Evolutionary conservation across 1,284 basidiomycete species (phyloP), one percentile per base, ranked within the genome.

Genomic region (Cerioporus squamosus): DNA sequence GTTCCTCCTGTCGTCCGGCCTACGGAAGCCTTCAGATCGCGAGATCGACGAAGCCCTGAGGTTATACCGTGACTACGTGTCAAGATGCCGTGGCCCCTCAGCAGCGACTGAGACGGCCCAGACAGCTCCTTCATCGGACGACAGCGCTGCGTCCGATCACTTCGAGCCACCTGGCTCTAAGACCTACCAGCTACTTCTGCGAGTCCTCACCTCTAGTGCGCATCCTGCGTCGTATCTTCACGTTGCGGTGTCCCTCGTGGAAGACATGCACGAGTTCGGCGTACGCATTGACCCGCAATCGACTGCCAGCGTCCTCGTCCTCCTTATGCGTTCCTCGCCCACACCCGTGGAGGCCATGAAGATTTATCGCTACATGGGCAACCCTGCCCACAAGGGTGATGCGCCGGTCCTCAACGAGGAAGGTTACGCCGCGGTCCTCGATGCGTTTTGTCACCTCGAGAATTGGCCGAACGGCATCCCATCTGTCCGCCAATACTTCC

Each of bases 401-500:
- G 17, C n/a, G n/a, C 55, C 70, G 39, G 66, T 75, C 3, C 74
- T 94, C 43, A 81, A 86, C 57, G 78, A 80, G 51, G 75, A 79
- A 47, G 86, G 84, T 10, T 92, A 85, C 70, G 71, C 75, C 17
- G 76, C 79, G 29, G 83, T 94, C 54, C 77, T 94, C 48, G 75
- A 83, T 57, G 79, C 81, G 1, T 90, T 91, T 66, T 83, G 84
- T 70, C 76, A 77, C 20, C 76, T 91, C 49, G 76, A 79, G 23
- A 67, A 68, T 40, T 73, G 74, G 58, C 59, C 59, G 69, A 45
- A 48, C 36, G 53, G 47, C 15, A 49, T 70, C 38, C 67, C 70
- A n/a, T 66, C 68, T 17, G 72, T 64, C 61, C 68, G 81, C 42
- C 79, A 86, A 45, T 91, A 94, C 68, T 87, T 95, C 71, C 81